These are phyloP conservation scores for Trichoderma koningii DNA, from an alignment of 2,329 filamentous ascomycete genomes.

Conservation along the genomic window DNA sequence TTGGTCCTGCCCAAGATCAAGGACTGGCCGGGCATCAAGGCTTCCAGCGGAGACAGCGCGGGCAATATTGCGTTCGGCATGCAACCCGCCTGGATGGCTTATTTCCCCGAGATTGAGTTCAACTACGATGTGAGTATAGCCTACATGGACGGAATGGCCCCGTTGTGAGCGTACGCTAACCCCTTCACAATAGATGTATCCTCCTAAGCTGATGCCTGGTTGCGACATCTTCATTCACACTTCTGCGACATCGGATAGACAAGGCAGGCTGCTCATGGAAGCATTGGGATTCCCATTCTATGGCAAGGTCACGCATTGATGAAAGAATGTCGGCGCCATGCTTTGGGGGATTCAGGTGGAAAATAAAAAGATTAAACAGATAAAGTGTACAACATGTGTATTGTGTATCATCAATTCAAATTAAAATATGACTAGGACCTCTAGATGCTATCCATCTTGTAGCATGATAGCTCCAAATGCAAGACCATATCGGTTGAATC, in stretches of 20 bases:
- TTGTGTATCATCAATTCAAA: conserved; percentile 39
- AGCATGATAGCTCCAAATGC: background rate
- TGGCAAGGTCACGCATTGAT: conserved; percentile 62
- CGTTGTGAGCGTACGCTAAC: background rate
- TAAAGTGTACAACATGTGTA: conserved; percentile 42
- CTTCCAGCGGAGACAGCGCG: conserved; percentile 74
- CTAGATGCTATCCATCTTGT: conserved; percentile 18
- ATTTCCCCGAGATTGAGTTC: conserved; percentile 92
- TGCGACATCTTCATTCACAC: conserved; percentile 83
- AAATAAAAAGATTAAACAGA: conserved; percentile 35
- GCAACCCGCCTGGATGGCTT: conserved; percentile 69
- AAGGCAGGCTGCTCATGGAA: conserved; percentile 71
- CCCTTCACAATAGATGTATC: conserved; percentile 53
- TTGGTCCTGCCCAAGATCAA: conserved; percentile 93
- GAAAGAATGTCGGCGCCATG: background rate
- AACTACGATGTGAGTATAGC: conserved; percentile 80
- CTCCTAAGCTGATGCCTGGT: conserved; percentile 75
- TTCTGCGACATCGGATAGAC: conserved; percentile 79
- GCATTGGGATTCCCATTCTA: conserved; percentile 67
- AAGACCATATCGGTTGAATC: background rate
- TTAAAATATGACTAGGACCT: conserved; percentile 21
- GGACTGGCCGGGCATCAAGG: conserved; percentile 77
- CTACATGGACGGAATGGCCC: background rate
- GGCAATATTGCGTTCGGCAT: conserved; percentile 89
- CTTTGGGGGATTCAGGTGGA: background rate